phyloP scores from a whole-genome alignment of 306 rosid genomes.

The Cicer bijugum region DNA sequence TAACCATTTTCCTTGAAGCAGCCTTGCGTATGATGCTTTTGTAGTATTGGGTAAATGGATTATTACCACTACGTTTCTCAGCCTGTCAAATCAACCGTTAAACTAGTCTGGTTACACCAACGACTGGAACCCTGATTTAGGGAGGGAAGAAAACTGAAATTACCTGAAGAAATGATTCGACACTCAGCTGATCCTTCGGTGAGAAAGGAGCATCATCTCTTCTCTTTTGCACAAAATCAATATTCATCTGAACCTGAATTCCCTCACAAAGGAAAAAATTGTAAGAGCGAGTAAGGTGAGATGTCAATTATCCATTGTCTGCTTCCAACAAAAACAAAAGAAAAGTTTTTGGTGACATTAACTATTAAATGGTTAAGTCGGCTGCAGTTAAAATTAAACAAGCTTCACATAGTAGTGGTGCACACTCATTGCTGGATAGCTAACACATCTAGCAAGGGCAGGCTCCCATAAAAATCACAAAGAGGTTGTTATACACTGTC shows the following conservation, averaged over 20 bases:
- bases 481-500: neutral
- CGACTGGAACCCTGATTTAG: constrained; percentile 19
- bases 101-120: constrained; percentile 33
- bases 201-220: constrained; percentile 84
- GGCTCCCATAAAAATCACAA: constrained; percentile 10
- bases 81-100: constrained; percentile 55
- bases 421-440: neutral
- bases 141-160: constrained; percentile 17
- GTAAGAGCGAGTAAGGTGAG: constrained; percentile 23
- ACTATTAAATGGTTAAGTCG: constrained; percentile 27
- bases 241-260: constrained; percentile 80
- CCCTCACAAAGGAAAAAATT: constrained; percentile 10
- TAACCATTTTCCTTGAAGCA: constrained; percentile 60
- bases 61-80: constrained; percentile 61
- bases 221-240: constrained; percentile 73
- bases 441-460: neutral
- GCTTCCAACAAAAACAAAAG: constrained; percentile 26
- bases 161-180: constrained; percentile 87
- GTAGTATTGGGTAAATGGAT: constrained; percentile 74
- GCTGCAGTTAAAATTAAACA: neutral
- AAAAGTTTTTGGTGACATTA: neutral
- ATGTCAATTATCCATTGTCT: neutral
- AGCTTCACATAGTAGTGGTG: neutral
- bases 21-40: constrained; percentile 81
- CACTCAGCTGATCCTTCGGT: constrained; percentile 78